Evolutionary conservation across 1,284 basidiomycete genomes (phyloP).

Genomic region (Apiotrichum sp.): DNA sequence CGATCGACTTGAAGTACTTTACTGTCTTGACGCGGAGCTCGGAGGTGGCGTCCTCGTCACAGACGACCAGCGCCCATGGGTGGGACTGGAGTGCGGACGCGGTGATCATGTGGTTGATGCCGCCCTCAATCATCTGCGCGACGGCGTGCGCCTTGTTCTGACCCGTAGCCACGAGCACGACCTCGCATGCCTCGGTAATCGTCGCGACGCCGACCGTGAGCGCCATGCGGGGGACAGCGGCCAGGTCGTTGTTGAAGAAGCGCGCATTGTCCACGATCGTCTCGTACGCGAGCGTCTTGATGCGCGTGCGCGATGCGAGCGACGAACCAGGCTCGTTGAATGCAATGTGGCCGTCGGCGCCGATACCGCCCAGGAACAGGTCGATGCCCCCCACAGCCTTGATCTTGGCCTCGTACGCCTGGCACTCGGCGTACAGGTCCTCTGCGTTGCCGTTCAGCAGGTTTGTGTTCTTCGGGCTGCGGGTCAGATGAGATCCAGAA

Average conservation of each 20-base stretch:
- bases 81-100: conserved; percentile 75
- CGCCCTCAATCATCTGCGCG: conserved; percentile 81
- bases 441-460: conserved; percentile 74
- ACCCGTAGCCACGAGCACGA: conserved; percentile 82
- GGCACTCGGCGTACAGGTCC: conserved; percentile 76
- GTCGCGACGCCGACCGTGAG: conserved; percentile 84
- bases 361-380: conserved; percentile 86
- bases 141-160: conserved; percentile 75
- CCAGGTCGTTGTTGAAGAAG: conserved; percentile 79
- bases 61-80: conserved; percentile 78
- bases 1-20: conserved; percentile 85
- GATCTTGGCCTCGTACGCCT: conserved; percentile 71
- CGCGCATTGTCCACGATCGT: conserved; percentile 87
- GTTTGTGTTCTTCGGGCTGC: conserved; percentile 53
- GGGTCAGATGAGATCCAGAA: conserved; percentile 1
- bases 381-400: conserved; percentile 76
- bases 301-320: conserved; percentile 73
- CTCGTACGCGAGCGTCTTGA: conserved; percentile 88
- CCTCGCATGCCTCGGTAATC: conserved; percentile 73
- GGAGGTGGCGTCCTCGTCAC: conserved; percentile 52
- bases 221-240: conserved; percentile 76
- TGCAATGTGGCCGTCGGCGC: conserved; percentile 81
- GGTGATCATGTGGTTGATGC: conserved; percentile 79
- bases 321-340: conserved; percentile 84
- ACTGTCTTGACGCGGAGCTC: conserved; percentile 79